Evolutionary conservation across 2,329 filamentous ascomycete genomes (phyloP).

Genomic region (Exophiala aquamarina): DNA sequence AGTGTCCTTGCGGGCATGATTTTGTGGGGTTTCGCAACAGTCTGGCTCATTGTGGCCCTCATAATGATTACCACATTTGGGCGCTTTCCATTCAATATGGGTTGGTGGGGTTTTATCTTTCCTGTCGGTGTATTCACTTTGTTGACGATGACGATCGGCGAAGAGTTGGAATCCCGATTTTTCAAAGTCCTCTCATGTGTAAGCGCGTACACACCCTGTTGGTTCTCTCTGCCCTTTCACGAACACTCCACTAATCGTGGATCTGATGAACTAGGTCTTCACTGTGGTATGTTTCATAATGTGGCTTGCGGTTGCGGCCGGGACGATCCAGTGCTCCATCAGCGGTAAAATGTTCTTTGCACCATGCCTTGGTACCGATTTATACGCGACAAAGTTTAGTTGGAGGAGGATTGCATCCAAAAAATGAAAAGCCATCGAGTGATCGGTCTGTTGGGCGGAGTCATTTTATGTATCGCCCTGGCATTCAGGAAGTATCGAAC

Average conservation of each 20-base stretch:
- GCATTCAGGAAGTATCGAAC: too few relatives aligned
- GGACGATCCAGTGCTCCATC: slow-evolving; percentile 4
- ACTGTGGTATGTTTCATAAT: slow-evolving; percentile 3
- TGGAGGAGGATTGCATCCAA: too few relatives aligned
- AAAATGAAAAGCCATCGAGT: too few relatives aligned
- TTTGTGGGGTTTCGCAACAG: slow-evolving; percentile 58
- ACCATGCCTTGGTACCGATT: slow-evolving; percentile 11
- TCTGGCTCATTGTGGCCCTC: slow-evolving; percentile 57
- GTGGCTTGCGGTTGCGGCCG: slow-evolving; percentile 13
- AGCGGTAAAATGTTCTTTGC: slow-evolving; percentile 11
- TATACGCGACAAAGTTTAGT: slow-evolving; percentile 18
- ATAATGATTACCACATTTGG: slow-evolving; percentile 41
- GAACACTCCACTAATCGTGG: background rate
- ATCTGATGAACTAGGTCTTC: slow-evolving; percentile 2
- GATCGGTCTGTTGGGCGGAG: too few relatives aligned
- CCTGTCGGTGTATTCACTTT: slow-evolving; percentile 33
- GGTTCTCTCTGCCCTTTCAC: background rate
- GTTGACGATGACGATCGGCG: slow-evolving; percentile 9
- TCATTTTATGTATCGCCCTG: too few relatives aligned
- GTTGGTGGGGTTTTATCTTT: slow-evolving; percentile 61
- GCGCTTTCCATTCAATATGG: slow-evolving; percentile 59
- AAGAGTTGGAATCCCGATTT: slow-evolving; percentile 11
- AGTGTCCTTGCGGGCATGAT: slow-evolving; percentile 55
- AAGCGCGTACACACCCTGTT: background rate
- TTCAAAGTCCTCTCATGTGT: slow-evolving; percentile 15